Evolutionary conservation across 345 rosid genomes (phyloP).

Genomic region (Populus euphratica): DNA sequence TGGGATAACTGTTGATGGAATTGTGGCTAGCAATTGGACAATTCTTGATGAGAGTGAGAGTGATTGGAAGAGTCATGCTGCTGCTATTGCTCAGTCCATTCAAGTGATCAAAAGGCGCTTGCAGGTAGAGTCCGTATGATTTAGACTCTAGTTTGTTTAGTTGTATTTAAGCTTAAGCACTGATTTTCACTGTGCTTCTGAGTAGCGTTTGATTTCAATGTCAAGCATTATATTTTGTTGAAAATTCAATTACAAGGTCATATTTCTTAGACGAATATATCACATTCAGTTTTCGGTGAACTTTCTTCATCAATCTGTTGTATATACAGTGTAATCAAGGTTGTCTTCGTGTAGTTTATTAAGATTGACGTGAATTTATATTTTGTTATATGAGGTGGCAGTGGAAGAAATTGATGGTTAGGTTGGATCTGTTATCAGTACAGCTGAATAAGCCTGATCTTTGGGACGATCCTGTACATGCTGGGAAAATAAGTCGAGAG

Average conservation of each 20-base stretch:
- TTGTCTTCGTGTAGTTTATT: not conserved
- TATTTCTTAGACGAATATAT: not conserved
- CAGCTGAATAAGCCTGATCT: slow-evolving; percentile 71
- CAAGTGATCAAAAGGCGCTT: slow-evolving; percentile 86
- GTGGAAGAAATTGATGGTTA: slow-evolving; percentile 77
- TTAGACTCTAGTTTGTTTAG: not conserved
- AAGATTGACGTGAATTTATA: not conserved
- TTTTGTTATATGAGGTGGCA: slow-evolving; percentile 32
- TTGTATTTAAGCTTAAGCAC: not conserved
- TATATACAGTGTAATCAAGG: not conserved
- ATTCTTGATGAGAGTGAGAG: slow-evolving; percentile 70
- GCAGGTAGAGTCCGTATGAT: slow-evolving; percentile 43
- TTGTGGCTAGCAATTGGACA: slow-evolving; percentile 67
- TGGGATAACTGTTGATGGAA: slow-evolving; percentile 77
- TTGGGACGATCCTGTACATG: slow-evolving; percentile 85
- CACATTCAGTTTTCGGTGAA: not conserved
- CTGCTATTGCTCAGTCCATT: slow-evolving; percentile 87
- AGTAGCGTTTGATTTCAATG: not conserved
- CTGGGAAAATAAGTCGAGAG: slow-evolving; percentile 85
- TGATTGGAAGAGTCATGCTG: slow-evolving; percentile 94
- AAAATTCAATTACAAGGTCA: no score
- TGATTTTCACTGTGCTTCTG: not conserved
- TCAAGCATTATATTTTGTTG: not conserved
- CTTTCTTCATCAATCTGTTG: not conserved
- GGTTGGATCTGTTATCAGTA: slow-evolving; percentile 53